Percentiles rank a stretch among this genome's conserved stretches.
These are phyloP conservation scores for Trichothecium sympodiale DNA, from an alignment of 2,329 filamentous ascomycete species.

Conservation along the genomic window DNA sequence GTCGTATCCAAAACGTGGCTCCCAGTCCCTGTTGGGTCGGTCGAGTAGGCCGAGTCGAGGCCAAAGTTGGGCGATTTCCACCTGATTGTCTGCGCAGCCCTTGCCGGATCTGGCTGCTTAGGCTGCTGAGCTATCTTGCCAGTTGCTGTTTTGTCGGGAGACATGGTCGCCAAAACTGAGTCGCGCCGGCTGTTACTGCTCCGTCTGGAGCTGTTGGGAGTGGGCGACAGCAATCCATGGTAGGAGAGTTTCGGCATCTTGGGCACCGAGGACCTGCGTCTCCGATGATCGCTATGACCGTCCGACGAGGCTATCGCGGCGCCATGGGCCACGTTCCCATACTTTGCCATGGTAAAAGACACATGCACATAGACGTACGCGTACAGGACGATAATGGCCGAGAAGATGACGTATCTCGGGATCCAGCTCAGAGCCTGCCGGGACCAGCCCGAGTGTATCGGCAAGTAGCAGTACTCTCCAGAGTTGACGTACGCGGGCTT, in stretches of 20 bases:
- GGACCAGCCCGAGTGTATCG: constrained; percentile 57
- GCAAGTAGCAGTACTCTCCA: constrained; percentile 60
- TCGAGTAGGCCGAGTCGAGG: constrained; percentile 3
- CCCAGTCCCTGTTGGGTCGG: neutral
- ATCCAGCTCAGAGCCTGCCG: constrained; percentile 59
- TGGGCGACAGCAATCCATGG: constrained; percentile 19
- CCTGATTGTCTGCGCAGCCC: constrained; percentile 2
- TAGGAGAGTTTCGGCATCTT: constrained; percentile 19
- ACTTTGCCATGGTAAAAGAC: constrained; percentile 28
- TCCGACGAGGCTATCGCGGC: constrained; percentile 4
- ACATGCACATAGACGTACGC: constrained; percentile 62
- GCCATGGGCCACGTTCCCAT: constrained; percentile 11
- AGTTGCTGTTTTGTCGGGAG: neutral
- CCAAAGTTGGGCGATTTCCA: constrained; percentile 9
- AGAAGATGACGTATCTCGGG: constrained; percentile 59
- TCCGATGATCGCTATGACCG: neutral
- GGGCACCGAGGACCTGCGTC: constrained; percentile 9
- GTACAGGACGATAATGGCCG: constrained; percentile 53
- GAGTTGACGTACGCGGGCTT: constrained; percentile 46
- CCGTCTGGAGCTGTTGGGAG: constrained; percentile 3
- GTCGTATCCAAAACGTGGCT: too few relatives aligned
- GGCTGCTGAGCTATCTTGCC: neutral
- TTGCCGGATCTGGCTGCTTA: neutral
- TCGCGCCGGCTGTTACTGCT: constrained; percentile 3
- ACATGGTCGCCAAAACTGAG: constrained; percentile 7